Conservation (phyloP, 768 basidiomycete species). For the Psilocybe tampanensis region DNA sequence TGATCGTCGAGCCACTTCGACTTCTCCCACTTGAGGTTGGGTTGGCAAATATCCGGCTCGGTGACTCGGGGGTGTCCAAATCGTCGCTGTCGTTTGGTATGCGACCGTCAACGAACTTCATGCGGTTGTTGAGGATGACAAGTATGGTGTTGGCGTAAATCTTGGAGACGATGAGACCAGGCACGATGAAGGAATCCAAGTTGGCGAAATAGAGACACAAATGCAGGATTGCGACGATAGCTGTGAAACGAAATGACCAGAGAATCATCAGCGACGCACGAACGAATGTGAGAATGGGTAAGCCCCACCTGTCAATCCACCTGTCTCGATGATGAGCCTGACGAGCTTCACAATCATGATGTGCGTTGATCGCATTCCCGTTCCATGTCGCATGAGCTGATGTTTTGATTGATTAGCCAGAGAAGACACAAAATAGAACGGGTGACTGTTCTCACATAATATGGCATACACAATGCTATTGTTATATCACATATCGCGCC, state of each 20-base stretch:
- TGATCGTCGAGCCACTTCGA: conserved; percentile 11
- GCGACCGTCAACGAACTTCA: conserved; percentile 11
- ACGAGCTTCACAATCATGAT: conserved; percentile 30
- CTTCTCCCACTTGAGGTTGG: neutral
- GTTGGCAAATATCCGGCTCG: neutral
- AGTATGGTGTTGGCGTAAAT: conserved; percentile 34
- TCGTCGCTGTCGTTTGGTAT: neutral
- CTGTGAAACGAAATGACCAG: conserved; percentile 7
- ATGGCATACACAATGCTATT: conserved; percentile 33
- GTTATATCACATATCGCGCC: conserved; percentile 32
- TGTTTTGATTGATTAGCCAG: neutral
- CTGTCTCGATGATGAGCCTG: conserved; percentile 31
- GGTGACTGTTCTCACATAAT: conserved; percentile 24
- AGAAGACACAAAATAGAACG: neutral
- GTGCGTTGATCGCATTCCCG: conserved; percentile 29
- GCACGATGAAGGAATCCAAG: conserved; percentile 23
- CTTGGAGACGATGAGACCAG: conserved; percentile 29
- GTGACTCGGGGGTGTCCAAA: neutral
- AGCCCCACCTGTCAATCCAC: conserved; percentile 28
- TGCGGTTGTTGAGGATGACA: conserved; percentile 30
- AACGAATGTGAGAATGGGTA: neutral
- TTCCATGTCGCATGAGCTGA: conserved; percentile 30
- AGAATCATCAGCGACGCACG: neutral
- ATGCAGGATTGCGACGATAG: conserved; percentile 26
- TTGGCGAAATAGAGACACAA: conserved; percentile 29